These are phyloP conservation scores for Trametes cinnabarina DNA, from an alignment of 768 basidiomycete species.

Conservation along the genomic window DNA sequence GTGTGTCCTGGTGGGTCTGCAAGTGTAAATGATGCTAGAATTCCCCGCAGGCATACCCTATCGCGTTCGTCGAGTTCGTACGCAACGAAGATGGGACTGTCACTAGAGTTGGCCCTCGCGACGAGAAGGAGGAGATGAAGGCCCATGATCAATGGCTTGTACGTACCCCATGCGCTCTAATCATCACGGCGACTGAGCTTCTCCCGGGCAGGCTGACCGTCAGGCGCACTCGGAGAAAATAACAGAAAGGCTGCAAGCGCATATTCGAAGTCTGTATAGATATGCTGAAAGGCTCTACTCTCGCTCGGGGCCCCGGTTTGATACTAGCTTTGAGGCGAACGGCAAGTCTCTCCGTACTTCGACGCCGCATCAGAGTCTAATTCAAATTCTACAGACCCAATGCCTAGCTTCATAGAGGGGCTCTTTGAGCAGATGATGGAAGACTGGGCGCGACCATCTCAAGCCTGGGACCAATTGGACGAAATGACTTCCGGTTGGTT, in stretches of 20 bases:
- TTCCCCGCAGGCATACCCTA: slow-evolving; percentile 65
- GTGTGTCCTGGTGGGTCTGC: slow-evolving; percentile 34
- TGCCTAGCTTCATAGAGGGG: slow-evolving; percentile 38
- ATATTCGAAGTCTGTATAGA: slow-evolving; percentile 49
- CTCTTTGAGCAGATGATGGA: slow-evolving; percentile 68
- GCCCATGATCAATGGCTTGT: slow-evolving; percentile 73
- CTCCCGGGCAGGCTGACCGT: slow-evolving; percentile 48
- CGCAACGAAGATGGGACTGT: slow-evolving; percentile 46
- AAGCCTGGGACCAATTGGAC: slow-evolving; percentile 41
- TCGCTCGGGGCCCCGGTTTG: slow-evolving; percentile 46
- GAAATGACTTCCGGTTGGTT: slow-evolving; percentile 61
- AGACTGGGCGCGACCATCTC: slow-evolving; percentile 38
- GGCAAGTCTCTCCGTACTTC: slow-evolving; percentile 16
- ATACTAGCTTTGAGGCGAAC: slow-evolving; percentile 7
- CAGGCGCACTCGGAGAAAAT: slow-evolving; percentile 59
- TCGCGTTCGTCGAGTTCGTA: slow-evolving; percentile 76
- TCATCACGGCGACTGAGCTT: not conserved
- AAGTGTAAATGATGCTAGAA: too few relatives aligned
- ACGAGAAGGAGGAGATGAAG: slow-evolving; percentile 64
- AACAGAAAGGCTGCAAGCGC: slow-evolving; percentile 55
- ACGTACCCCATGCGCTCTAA: slow-evolving; percentile 12
- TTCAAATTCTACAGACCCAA: slow-evolving; percentile 20
- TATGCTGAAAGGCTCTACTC: slow-evolving; percentile 65
- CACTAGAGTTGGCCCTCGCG: slow-evolving; percentile 52
- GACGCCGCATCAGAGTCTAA: not conserved